Conservation (phyloP, 2,329 filamentous ascomycete genomes). For the Fusarium sp. region DNA sequence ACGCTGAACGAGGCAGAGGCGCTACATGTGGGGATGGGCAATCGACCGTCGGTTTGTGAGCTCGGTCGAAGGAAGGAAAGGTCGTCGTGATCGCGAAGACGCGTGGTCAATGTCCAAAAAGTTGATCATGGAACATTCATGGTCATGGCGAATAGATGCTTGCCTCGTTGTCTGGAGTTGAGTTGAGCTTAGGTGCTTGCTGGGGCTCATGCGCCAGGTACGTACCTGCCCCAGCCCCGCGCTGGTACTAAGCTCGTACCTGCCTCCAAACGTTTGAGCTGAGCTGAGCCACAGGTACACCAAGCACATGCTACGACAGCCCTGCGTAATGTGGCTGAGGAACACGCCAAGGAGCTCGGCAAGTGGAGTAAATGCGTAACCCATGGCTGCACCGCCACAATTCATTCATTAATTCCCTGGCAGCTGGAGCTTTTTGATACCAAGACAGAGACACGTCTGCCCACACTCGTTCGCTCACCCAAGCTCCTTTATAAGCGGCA, state of each 20-base stretch:
- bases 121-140: conserved; percentile 34
- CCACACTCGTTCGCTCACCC: conserved; percentile 22
- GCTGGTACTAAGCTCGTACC: background rate
- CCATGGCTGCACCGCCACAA: conserved; percentile 39
- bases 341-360: conserved; percentile 10
- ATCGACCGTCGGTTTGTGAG: conserved; percentile 9
- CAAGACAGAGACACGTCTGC: conserved; percentile 39
- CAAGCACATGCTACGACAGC: conserved; percentile 26
- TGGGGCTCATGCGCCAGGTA: conserved; percentile 29
- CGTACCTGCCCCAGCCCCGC: conserved; percentile 23
- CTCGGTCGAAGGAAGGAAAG: conserved; percentile 7
- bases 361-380: conserved; percentile 45
- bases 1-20: conserved; percentile 30
- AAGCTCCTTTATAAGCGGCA: conserved; percentile 41
- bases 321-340: conserved; percentile 1
- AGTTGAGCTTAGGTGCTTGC: conserved; percentile 5
- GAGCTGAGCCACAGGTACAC: conserved; percentile 41
- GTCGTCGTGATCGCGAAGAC: conserved; percentile 11
- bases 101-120: conserved; percentile 26
- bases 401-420: conserved; percentile 10
- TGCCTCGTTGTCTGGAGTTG: background rate
- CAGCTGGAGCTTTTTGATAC: conserved; percentile 32
- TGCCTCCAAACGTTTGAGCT: conserved; percentile 1
- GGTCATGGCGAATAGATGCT: conserved; percentile 5
- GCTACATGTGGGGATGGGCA: conserved; percentile 47